These are phyloP conservation scores for Myxozyma neotropica DNA, from an alignment of 805 yeast genomes.

Conservation along the genomic window DNA sequence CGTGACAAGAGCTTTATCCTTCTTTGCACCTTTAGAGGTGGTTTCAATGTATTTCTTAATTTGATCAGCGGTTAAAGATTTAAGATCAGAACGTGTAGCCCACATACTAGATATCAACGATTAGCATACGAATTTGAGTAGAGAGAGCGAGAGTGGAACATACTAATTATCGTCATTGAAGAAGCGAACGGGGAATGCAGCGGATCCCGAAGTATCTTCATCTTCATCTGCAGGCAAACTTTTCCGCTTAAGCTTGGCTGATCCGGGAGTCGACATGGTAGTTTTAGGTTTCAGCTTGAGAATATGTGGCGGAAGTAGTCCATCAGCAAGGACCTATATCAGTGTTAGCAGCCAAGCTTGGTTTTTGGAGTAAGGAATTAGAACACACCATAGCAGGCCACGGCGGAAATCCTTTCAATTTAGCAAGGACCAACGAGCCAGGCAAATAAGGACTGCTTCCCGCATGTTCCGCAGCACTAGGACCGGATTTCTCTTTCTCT, in stretches of 20 bases:
- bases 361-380: not conserved
- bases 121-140: not conserved
- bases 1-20: conserved; percentile 49
- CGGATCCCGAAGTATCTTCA: conserved; percentile 16
- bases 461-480: not conserved
- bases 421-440: conserved; percentile 67
- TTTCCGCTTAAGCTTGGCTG: conserved; percentile 34
- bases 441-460: conserved; percentile 44
- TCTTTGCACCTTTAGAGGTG: conserved; percentile 36
- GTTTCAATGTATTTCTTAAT: conserved; percentile 48
- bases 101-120: conserved; percentile 49
- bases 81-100: conserved; percentile 58
- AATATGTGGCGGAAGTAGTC: conserved; percentile 34
- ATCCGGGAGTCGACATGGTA: conserved; percentile 44
- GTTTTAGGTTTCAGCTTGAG: conserved; percentile 48
- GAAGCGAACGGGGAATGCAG: conserved; percentile 60
- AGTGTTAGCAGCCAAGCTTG: not conserved
- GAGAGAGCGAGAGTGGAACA: conserved; percentile 2
- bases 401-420: conserved; percentile 82
- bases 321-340: conserved; percentile 36
- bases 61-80: conserved; percentile 47
- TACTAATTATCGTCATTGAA: conserved; percentile 68
- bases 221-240: conserved; percentile 18
- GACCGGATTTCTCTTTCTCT: no score
- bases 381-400: conserved; percentile 80